A percentile compares a stretch with the other conserved stretches of the same genome.
These are phyloP conservation scores for Botryobasidium botryosum DNA, from an alignment of 768 basidiomycete species.

Conservation along the genomic window DNA sequence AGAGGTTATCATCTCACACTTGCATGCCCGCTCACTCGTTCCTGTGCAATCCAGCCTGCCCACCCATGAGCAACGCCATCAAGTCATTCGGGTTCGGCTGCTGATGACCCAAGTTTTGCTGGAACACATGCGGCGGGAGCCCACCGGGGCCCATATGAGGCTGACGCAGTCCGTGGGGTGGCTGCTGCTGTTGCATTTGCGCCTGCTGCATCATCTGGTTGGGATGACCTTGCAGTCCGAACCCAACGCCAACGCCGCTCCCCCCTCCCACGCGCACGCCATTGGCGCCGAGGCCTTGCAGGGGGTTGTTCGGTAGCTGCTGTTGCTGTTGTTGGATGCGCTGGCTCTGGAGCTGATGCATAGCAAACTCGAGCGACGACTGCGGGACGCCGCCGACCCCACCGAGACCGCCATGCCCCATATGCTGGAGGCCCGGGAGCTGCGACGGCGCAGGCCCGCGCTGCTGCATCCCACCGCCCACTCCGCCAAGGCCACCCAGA, in stretches of 20 bases:
- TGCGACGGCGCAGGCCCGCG: too few relatives aligned
- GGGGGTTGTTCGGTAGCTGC: not conserved
- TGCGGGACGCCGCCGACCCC: too few relatives aligned
- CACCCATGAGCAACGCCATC: constrained; percentile 73
- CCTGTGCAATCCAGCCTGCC: constrained; percentile 13
- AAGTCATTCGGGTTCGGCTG: constrained; percentile 40
- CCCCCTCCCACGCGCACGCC: constrained; percentile 23
- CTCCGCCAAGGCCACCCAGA: too few relatives aligned
- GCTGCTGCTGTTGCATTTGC: not conserved
- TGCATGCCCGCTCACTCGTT: not conserved
- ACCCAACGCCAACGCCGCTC: too few relatives aligned
- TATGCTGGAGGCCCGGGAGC: too few relatives aligned
- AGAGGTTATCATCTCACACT: too few relatives aligned
- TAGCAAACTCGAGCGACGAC: too few relatives aligned
- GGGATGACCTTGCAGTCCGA: too few relatives aligned
- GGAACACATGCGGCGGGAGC: constrained; percentile 27
- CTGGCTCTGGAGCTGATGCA: not conserved
- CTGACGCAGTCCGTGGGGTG: not conserved
- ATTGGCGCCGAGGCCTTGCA: constrained; percentile 14
- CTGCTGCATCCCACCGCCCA: too few relatives aligned
- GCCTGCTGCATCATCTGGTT: constrained; percentile 1
- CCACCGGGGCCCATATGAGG: not conserved
- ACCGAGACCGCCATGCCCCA: too few relatives aligned
- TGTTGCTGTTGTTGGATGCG: not conserved
- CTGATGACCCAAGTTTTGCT: constrained; percentile 28